Conservation (phyloP, 345 rosid genomes). For the Acer yangbiense region DNA sequence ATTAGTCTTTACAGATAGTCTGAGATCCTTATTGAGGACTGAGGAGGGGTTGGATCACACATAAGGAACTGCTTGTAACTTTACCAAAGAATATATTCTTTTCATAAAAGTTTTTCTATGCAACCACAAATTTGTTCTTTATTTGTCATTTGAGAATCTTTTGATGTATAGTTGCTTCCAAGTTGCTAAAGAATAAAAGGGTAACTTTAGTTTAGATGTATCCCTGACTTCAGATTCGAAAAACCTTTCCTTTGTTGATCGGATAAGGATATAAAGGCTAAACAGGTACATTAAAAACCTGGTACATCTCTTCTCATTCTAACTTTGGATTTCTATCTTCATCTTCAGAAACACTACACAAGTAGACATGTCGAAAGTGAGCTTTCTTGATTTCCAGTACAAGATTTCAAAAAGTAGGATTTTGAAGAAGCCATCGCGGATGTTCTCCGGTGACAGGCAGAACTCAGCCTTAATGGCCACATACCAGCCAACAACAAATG, state of each 20-base stretch:
- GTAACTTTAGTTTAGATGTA: neutral
- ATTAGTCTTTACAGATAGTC: neutral
- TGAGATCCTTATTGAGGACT: neutral
- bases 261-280: neutral
- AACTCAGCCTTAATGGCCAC: slow-evolving; percentile 39
- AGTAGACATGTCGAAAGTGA: slow-evolving; percentile 45
- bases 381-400: slow-evolving; percentile 74
- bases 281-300: neutral
- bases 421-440: slow-evolving; percentile 56
- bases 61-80: slow-evolving; percentile 30
- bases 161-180: neutral
- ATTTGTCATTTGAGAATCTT: slow-evolving; percentile 27
- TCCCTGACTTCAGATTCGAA: neutral
- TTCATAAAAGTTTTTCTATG: slow-evolving; percentile 5
- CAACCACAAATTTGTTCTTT: slow-evolving; percentile 14
- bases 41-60: slow-evolving; percentile 14
- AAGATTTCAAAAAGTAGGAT: slow-evolving; percentile 63
- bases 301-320: too few relatives aligned
- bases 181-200: slow-evolving; percentile 26
- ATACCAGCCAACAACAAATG: slow-evolving; percentile 55
- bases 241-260: neutral
- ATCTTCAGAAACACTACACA: neutral
- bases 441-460: slow-evolving; percentile 59
- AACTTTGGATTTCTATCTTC: neutral
- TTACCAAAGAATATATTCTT: slow-evolving; percentile 37